These are phyloP conservation scores for Aspergillus sp. DNA, from an alignment of 2,329 filamentous ascomycete genomes.

Conservation along the genomic window DNA sequence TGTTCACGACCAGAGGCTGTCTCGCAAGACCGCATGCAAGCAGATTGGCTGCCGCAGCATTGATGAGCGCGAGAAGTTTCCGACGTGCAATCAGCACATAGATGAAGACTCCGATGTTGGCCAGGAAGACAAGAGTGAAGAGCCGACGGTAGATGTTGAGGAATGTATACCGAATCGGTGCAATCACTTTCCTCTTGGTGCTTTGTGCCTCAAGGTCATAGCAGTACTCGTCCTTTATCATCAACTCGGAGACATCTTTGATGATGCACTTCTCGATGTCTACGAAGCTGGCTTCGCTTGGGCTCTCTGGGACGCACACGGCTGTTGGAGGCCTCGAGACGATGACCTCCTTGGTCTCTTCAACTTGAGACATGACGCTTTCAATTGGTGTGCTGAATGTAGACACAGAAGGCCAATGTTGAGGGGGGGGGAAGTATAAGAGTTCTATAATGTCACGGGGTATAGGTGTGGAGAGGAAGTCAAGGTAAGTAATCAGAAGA, in stretches of 20 bases:
- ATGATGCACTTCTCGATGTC: slow-evolving; percentile 17
- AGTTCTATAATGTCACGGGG: neutral
- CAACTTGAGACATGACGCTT: slow-evolving; percentile 16
- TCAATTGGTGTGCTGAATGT: neutral
- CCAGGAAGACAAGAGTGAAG: slow-evolving; percentile 41
- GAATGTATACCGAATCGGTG: slow-evolving; percentile 36
- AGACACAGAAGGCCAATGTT: neutral
- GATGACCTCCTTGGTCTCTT: slow-evolving; percentile 9
- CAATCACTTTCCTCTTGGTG: slow-evolving; percentile 21
- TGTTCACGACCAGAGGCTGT: slow-evolving; percentile 55
- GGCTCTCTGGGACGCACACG: slow-evolving; percentile 15
- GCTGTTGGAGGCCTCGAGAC: slow-evolving; percentile 8
- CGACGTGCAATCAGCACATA: slow-evolving; percentile 35
- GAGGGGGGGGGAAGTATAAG: neutral
- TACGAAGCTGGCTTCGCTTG: slow-evolving; percentile 21
- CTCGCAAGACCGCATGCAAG: slow-evolving; percentile 49
- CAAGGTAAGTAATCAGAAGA: neutral
- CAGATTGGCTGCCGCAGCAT: slow-evolving; percentile 48
- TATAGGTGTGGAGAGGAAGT: neutral
- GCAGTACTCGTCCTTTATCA: slow-evolving; percentile 15
- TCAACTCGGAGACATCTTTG: slow-evolving; percentile 17
- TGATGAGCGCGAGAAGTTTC: slow-evolving; percentile 39
- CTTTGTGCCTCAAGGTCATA: slow-evolving; percentile 33
- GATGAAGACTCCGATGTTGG: slow-evolving; percentile 40
- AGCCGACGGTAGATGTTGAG: slow-evolving; percentile 45